Base-by-base conservation (phyloP, 1,284 basidiomycete species). In the Papiliotrema fonsecae region DNA sequence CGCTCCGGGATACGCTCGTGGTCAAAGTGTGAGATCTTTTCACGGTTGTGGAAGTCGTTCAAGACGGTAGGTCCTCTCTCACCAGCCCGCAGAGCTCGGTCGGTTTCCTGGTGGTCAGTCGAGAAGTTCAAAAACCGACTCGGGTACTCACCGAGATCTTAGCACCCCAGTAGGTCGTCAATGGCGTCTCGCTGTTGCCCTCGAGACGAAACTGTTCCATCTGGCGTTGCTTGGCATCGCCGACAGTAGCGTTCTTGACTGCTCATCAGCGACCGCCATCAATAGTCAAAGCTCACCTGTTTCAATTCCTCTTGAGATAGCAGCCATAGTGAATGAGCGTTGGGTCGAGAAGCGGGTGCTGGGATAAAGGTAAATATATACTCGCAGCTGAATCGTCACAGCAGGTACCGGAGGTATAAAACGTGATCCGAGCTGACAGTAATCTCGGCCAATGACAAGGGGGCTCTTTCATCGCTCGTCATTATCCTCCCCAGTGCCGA, bases 1-100 rank as follows among this genome's bases (percentile, higher is more conserved):
- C 81, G 83, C 75, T 86, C 86, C n/a, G 86, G 87, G 49, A 90
- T 89, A 34, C 86, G 83, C 67, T 89, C 87, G 61, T 88, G 87
- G 66, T 87, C 86, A 61, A 88, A 88, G 26, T 83, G 79, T 47
- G 81, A 80, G 28, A 87, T 81, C 71, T 87, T 68, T 55, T 73
- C 70, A 35, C 70, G 54, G 52, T 67, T 67, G 60, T 73, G 70
- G 49, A 63, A 60, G 52, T 70, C 67, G 35, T 67, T 57, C 2
- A 67, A 49, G 25, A 73, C 58, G 3, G 71, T 70, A 5, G 73
- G 72, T 9, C 73, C 73, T 34, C 70, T 52, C 6, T 56, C 56
- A 25, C 67, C 72, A 36, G 71, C 72, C 40, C 56, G 56, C 31
- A 72, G 54, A 7, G 68, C 60, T 14, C 58, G 61, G 49, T 74